These are phyloP conservation scores for Neobulgaria alba DNA, from an alignment of 2,329 filamentous ascomycete genomes.

Conservation along the genomic window DNA sequence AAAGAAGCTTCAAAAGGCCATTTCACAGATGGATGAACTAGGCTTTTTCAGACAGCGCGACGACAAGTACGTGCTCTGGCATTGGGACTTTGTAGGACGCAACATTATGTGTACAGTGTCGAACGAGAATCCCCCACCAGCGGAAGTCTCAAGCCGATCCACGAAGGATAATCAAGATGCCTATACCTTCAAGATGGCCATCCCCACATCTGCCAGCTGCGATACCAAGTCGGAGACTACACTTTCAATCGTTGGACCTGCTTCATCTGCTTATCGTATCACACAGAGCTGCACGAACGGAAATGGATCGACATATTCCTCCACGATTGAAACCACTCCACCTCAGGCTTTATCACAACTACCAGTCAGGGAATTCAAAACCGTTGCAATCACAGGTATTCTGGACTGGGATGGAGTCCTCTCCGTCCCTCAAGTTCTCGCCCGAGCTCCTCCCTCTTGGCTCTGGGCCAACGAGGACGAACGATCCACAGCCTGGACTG, in stretches of 20 bases:
- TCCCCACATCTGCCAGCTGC: no score
- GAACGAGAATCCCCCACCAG: neutral
- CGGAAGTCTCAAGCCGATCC: neutral
- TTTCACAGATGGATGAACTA: conserved; percentile 9
- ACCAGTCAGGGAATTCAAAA: no score
- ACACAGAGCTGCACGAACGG: no score
- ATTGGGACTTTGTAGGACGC: conserved; percentile 14
- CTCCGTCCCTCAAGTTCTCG: conserved; percentile 11
- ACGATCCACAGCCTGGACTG: neutral
- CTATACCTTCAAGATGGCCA: no score
- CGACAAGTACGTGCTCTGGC: conserved; percentile 8
- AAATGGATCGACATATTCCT: neutral
- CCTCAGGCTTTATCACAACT: neutral
- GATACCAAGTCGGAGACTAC: neutral
- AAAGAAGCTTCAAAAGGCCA: neutral
- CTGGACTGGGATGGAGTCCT: conserved; percentile 16
- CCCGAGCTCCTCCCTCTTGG: conserved; percentile 11
- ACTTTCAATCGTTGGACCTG: neutral
- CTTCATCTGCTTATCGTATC: no score
- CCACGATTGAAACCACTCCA: conserved; percentile 1
- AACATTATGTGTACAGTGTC: no score
- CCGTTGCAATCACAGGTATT: conserved; percentile 12
- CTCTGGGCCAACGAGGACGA: conserved; percentile 12
- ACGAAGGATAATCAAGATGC: neutral
- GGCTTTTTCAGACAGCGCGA: conserved; percentile 7